Conservation (phyloP, 2,329 filamentous ascomycete genomes). For the Catunica adiposa region DNA sequence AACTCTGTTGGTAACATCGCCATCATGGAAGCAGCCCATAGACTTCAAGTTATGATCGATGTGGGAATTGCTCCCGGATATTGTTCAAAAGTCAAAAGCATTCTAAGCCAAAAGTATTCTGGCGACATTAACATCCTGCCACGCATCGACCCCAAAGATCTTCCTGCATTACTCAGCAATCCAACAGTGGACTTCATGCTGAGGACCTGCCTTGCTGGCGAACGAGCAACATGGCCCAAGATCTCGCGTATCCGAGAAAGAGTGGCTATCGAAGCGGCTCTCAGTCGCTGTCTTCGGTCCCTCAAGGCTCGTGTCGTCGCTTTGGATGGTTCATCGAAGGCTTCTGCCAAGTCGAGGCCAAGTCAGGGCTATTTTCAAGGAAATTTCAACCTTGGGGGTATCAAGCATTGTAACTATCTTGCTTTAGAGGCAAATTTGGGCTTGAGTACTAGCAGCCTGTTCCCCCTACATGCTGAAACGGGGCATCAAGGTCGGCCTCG, state of each 20-base stretch:
- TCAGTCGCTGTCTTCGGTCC: conserved; percentile 58
- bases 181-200: conserved; percentile 78
- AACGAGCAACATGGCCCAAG: conserved; percentile 84
- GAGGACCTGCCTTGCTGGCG: conserved; percentile 57
- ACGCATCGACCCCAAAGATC: conserved; percentile 55
- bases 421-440: neutral
- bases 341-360: neutral
- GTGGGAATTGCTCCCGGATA: conserved; percentile 65
- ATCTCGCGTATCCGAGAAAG: conserved; percentile 71
- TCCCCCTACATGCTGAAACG: neutral
- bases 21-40: conserved; percentile 63
- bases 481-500: neutral
- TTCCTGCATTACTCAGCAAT: conserved; percentile 65
- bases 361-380: neutral
- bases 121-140: conserved; percentile 92
- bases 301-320: conserved; percentile 42
- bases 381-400: neutral
- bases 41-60: conserved; percentile 65
- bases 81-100: conserved; percentile 59
- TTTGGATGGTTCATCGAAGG: conserved; percentile 23
- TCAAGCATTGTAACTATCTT: neutral
- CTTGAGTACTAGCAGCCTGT: neutral
- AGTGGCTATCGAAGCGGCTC: conserved; percentile 71
- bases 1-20: conserved; percentile 54
- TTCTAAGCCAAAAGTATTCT: conserved; percentile 80